These are phyloP conservation scores for Lineolata rhizophorae DNA, from an alignment of 495 filamentous ascomycete genomes.

Conservation along the genomic window DNA sequence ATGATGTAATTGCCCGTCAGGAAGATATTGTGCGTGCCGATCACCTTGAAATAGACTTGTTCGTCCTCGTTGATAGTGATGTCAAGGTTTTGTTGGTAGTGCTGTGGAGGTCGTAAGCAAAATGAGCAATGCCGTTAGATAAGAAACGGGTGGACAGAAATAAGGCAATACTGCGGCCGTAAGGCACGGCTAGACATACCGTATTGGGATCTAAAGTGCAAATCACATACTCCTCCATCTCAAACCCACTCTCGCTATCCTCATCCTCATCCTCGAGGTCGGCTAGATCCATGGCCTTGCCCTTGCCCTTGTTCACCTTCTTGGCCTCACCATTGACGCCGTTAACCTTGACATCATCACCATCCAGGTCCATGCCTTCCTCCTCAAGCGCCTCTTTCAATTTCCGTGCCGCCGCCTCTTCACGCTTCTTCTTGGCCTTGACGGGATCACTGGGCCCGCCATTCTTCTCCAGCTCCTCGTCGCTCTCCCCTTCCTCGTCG, in stretches of 20 bases:
- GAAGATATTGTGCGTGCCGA: constrained; percentile 72
- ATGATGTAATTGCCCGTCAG: constrained; percentile 91
- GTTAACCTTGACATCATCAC: constrained; percentile 40
- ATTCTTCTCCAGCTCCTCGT: constrained; percentile 48
- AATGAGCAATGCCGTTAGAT: not conserved
- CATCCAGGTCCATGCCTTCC: constrained; percentile 37
- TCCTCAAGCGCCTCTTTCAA: constrained; percentile 26
- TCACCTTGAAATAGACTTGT: constrained; percentile 72
- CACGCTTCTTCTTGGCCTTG: constrained; percentile 65
- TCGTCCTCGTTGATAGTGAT: constrained; percentile 73
- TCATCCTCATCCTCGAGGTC: constrained; percentile 37
- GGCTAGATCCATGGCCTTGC: constrained; percentile 33
- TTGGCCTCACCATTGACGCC: constrained; percentile 38
- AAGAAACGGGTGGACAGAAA: too few relatives aligned
- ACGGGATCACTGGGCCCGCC: constrained; percentile 75
- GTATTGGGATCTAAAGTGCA: constrained; percentile 81
- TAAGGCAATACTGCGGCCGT: too few relatives aligned
- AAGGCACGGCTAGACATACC: constrained; percentile 33
- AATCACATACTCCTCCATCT: constrained; percentile 69
- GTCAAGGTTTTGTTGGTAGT: constrained; percentile 88
- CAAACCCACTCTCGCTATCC: constrained; percentile 39
- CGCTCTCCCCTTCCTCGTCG: constrained; percentile 41
- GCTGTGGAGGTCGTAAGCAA: constrained; percentile 29
- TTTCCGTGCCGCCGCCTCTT: constrained; percentile 33
- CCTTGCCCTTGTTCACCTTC: constrained; percentile 70